A percentile compares a stretch with the other conserved stretches of the same genome.
Conservation (phyloP, 2,329 filamentous ascomycete genomes). For the Botrytis porri region DNA sequence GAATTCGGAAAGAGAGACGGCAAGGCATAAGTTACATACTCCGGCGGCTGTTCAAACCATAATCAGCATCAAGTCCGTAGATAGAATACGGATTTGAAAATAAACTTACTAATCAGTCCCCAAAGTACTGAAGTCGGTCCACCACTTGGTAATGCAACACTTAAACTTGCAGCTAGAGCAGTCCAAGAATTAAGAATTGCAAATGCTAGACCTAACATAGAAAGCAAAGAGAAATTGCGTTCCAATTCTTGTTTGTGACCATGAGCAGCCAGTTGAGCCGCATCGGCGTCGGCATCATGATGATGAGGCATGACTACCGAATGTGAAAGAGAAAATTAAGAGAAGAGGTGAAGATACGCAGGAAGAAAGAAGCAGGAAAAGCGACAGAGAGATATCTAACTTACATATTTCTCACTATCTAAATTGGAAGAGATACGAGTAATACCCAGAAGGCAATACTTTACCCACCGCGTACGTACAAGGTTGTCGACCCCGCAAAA, state of each 20-base stretch:
- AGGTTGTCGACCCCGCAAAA: slow-evolving; percentile 15
- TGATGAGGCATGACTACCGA: slow-evolving; percentile 4
- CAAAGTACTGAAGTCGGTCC: slow-evolving; percentile 70
- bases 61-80: background rate
- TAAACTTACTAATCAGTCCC: slow-evolving; percentile 51
- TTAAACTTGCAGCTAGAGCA: slow-evolving; percentile 45
- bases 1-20: slow-evolving; percentile 57
- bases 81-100: slow-evolving; percentile 42
- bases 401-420: background rate
- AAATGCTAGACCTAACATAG: slow-evolving; percentile 59
- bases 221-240: slow-evolving; percentile 52
- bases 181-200: slow-evolving; percentile 58
- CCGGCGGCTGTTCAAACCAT: slow-evolving; percentile 44
- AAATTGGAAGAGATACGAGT: background rate
- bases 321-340: background rate
- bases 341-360: background rate
- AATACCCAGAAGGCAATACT: background rate
- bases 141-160: slow-evolving; percentile 63
- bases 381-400: background rate
- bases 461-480: slow-evolving; percentile 8
- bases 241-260: slow-evolving; percentile 50
- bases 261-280: slow-evolving; percentile 49
- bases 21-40: slow-evolving; percentile 50
- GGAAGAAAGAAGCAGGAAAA: background rate
- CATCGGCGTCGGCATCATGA: slow-evolving; percentile 23